Percentiles rank a stretch among this genome's conserved stretches.
Evolutionary conservation across 345 rosid genomes (phyloP).

Genomic region (Erucastrum elatum): DNA sequence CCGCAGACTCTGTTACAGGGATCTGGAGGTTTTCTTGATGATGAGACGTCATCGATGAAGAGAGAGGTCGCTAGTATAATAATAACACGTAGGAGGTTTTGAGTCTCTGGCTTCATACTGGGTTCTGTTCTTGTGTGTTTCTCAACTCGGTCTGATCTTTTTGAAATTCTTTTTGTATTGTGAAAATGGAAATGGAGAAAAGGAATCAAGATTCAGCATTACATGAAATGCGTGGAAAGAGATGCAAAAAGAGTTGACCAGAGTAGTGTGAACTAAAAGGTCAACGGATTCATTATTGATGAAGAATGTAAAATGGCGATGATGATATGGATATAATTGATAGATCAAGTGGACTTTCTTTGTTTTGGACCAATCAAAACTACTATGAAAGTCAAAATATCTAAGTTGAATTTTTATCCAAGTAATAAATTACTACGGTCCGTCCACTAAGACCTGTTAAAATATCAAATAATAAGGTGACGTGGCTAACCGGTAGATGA

Average conservation of each 20-base stretch:
- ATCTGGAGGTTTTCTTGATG: slow-evolving; percentile 34
- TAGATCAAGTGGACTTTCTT: neutral
- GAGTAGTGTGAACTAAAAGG: neutral
- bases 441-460: neutral
- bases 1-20: slow-evolving; percentile 34
- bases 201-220: neutral
- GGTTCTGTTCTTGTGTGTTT: neutral
- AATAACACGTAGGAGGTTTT: neutral
- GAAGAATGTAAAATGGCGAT: neutral
- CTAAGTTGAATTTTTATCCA: neutral
- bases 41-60: slow-evolving; percentile 16
- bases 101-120: slow-evolving; percentile 30
- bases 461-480: neutral
- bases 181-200: neutral
- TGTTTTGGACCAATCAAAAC: neutral
- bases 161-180: neutral
- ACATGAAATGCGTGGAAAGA: slow-evolving; percentile 3
- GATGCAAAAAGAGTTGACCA: neutral
- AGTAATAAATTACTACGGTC: neutral
- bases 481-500: neutral
- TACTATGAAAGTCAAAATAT: neutral
- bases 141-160: neutral
- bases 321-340: neutral
- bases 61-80: neutral
- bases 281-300: neutral